Evolutionary conservation across 1,284 basidiomycete species (phyloP), one percentile per base, ranked within the genome.

Genomic region (Mycena sp.): DNA sequence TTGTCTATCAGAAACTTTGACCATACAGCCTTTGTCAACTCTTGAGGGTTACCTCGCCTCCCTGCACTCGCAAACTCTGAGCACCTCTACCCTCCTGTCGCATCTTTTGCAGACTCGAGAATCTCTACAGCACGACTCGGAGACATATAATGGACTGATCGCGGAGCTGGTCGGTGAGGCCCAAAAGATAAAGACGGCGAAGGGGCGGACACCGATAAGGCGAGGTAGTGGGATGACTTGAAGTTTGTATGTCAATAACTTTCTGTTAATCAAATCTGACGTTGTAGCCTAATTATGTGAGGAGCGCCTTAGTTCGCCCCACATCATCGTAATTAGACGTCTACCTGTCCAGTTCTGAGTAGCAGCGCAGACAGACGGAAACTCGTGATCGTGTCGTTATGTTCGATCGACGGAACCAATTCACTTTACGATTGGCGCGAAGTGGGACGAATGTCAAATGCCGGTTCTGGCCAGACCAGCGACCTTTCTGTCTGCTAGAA

Each of bases 51-150:
- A 89, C 69, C 83, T 95, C 43, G 78, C 83, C 6, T 87, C 93
- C 16, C 76, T 96, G 32, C 86, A 86, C 53, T 68, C 78, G 35
- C 88, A 93, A 59, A 95, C 92, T 1, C 86, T 88, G 1, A 85
- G 87, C 41, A 88, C 92, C 0, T 94, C 92, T 1, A 79, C 86
- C 1, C 79, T 93, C 16, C 79, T 97, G 55, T 93, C 93, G 11
- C 87, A 94, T 78, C 79, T 94, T 23, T 79, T 96, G 58, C 94
- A 97, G 77, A 85, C 87, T 54, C 87, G 91, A 68, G 95, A 96
- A 69, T 88, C 92, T 23, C 79, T 95, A 67, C 89, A 92, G 70
- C 93, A 96, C 75, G 94, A 96, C 73, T 92, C 91, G 40, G 93
- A 94, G 74, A 93, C 88, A 40, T 94, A 94, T 72, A 93, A 94